Evolutionary conservation across 306 rosid genomes (phyloP), one percentile per base, ranked within the genome.

Genomic region (Casuarina glauca): DNA sequence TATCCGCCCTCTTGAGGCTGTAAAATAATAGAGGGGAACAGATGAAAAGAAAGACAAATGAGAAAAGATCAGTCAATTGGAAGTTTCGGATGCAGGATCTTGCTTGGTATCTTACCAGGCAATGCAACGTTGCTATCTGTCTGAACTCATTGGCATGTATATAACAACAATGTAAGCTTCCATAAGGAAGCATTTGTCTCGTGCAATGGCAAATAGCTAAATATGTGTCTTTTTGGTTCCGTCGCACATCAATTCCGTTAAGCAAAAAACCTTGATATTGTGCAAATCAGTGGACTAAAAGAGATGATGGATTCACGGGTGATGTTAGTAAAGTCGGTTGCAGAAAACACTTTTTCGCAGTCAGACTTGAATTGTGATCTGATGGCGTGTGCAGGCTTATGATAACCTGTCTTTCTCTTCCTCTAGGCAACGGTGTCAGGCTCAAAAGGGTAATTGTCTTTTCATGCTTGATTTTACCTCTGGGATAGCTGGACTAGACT

Each of bases 11-110:
- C 80, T 45, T 71, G 86, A 78, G 88, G 85, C 57, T 88, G 96
- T 94, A 89, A 78, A 85, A 88, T 89, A 88, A 87, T 82, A 82
- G 64, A 61, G 67, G 80, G 73, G 78, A 82, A 61, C 84, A 87
- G 81, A 82, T 72, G 68, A 26, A 35, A 54, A 60, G 75, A 81
- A 79, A 83, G 84, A 79, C 75, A 77, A 72, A 66, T 73, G 67
- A 76, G 78, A 43, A 9, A 68, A 83, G 51, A 79, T 69, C 20
- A 3, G 63, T 83, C 83, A 53, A 77, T 36, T 87, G 85, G 81
- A 74, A 72, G 70, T 79, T 69, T 55, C 79, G 72, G 74, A 83
- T 72, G 84, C 87, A 70, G 80, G 72, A 76, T 86, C 83, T 79
- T 84, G 81, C 88, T 74, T 81, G 81, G 77, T 63, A 84, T 81